phyloP scores from a whole-genome alignment of 163 green algal species.

The Scenedesmus sp. region DNA sequence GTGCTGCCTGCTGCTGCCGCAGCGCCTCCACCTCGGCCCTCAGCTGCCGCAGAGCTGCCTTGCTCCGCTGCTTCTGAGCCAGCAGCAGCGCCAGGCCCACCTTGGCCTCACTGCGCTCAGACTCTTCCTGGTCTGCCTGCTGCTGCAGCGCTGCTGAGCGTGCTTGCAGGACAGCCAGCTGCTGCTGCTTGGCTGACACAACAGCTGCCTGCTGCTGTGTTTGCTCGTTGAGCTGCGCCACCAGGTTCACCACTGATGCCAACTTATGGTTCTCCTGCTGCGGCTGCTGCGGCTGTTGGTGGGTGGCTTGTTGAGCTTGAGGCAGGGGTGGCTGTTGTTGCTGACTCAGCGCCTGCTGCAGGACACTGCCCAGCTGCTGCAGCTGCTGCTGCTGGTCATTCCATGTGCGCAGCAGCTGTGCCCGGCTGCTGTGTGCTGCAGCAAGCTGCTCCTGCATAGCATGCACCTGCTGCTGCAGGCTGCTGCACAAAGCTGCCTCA shows the following conservation, averaged over 20 bases:
- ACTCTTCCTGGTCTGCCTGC: not conserved
- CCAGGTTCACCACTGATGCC: not conserved
- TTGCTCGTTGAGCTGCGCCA: not conserved
- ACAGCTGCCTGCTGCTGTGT: not conserved
- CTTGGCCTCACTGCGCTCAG: not conserved
- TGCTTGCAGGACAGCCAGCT: not conserved
- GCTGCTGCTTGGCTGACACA: not conserved
- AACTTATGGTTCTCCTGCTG: not conserved
- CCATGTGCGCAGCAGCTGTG: not conserved
- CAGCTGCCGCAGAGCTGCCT: conserved; percentile 2
- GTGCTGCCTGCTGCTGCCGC: not conserved
- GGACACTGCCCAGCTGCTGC: not conserved
- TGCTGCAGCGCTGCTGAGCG: not conserved
- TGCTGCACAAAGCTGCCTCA: not conserved
- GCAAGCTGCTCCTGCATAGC: not conserved
- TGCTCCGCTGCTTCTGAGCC: not conserved
- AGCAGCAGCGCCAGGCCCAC: conserved; percentile 1
- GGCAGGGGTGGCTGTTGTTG: not conserved
- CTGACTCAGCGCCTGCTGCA: conserved; percentile 12
- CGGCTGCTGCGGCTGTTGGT: not conserved
- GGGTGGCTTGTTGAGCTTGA: not conserved
- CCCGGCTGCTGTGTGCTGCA: not conserved
- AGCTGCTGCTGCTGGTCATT: not conserved
- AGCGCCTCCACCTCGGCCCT: not conserved
- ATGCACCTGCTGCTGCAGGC: not conserved